Evolutionary conservation across 2,329 filamentous ascomycete species (phyloP).

Genomic region (Parastagonospora avenae): DNA sequence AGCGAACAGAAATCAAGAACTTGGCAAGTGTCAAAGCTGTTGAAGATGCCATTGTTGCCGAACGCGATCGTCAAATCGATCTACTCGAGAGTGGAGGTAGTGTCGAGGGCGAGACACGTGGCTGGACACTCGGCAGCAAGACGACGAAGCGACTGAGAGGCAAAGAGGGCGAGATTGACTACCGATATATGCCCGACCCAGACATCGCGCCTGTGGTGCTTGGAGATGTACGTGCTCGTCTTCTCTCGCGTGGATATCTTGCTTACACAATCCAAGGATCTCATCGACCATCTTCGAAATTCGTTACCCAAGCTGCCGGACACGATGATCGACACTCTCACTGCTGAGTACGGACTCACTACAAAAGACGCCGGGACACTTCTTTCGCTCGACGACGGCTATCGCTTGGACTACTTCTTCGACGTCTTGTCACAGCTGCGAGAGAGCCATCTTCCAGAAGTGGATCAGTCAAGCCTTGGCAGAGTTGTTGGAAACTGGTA

Average conservation of each 20-base stretch:
- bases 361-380: constrained; percentile 84
- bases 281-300: constrained; percentile 67
- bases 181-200: constrained; percentile 97
- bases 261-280: constrained; percentile 50
- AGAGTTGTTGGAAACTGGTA: constrained; percentile 64
- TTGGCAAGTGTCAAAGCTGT: constrained; percentile 92
- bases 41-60: constrained; percentile 90
- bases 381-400: constrained; percentile 76
- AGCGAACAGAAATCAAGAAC: constrained; percentile 97
- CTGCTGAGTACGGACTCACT: constrained; percentile 69
- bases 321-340: constrained; percentile 66
- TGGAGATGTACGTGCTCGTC: constrained; percentile 50
- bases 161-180: constrained; percentile 97
- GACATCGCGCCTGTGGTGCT: constrained; percentile 84
- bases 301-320: constrained; percentile 77
- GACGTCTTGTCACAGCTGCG: constrained; percentile 58
- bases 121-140: constrained; percentile 85
- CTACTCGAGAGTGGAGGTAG: constrained; percentile 76
- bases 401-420: constrained; percentile 81
- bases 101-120: constrained; percentile 85
- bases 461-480: constrained; percentile 33
- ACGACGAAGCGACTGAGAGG: constrained; percentile 82
- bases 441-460: background rate
- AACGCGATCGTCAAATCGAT: constrained; percentile 84
- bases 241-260: background rate